Conservation (phyloP, 2,329 filamentous ascomycete species). For the Magnaporthiopsis poae region DNA sequence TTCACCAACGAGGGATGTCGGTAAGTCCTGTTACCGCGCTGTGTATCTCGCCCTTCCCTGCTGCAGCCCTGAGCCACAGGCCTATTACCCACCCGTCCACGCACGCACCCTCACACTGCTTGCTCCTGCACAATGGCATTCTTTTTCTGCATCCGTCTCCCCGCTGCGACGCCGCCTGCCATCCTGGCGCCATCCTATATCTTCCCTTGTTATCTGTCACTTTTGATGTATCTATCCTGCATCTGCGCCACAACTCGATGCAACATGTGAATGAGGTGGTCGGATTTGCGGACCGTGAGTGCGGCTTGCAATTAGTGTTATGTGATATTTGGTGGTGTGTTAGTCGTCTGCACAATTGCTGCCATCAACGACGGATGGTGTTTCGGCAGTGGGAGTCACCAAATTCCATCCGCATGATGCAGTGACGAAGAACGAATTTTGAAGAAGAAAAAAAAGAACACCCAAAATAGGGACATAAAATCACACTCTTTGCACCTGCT, state of each 20-base stretch:
- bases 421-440: background rate
- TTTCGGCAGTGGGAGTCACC: background rate
- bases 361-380: background rate
- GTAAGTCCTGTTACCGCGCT: constrained; percentile 30
- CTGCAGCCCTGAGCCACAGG: background rate
- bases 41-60: background rate
- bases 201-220: background rate
- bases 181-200: no score
- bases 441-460: background rate
- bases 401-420: background rate
- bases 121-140: background rate
- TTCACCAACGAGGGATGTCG: constrained; percentile 57
- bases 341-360: no score
- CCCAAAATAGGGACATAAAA: background rate
- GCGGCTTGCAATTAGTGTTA: background rate
- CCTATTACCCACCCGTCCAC: background rate
- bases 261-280: no score
- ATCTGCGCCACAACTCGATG: background rate
- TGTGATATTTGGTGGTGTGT: background rate
- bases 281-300: background rate
- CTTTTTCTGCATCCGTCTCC: background rate
- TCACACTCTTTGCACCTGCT: background rate
- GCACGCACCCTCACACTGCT: background rate
- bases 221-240: background rate
- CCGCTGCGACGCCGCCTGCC: background rate